Conservation (phyloP, 2,329 filamentous ascomycete genomes). For the Penicillium digitatum region DNA sequence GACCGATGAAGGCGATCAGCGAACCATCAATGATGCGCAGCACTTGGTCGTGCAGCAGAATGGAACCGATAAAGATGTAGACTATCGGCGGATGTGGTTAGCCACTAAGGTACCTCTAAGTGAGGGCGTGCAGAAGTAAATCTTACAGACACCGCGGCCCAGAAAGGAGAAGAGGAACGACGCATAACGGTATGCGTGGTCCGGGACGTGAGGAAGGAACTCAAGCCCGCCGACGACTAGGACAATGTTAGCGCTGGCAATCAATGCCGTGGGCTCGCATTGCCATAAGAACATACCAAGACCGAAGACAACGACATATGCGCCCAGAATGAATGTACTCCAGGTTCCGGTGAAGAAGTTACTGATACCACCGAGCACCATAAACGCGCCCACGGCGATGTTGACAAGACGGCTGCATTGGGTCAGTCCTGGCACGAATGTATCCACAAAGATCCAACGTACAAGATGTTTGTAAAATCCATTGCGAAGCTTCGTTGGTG, state of each 20-base stretch:
- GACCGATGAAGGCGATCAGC: conserved; percentile 71
- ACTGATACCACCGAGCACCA: conserved; percentile 72
- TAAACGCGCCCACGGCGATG: conserved; percentile 78
- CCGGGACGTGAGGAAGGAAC: conserved; percentile 78
- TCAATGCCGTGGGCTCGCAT: conserved; percentile 5
- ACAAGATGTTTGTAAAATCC: conserved; percentile 76
- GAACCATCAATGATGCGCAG: conserved; percentile 72
- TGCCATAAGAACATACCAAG: conserved; percentile 57
- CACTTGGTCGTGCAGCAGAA: conserved; percentile 66
- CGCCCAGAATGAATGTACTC: conserved; percentile 70
- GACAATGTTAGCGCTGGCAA: conserved; percentile 18
- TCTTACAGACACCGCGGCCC: conserved; percentile 89
- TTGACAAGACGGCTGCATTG: conserved; percentile 81
- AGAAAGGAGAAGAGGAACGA: conserved; percentile 98
- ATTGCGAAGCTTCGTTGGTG: conserved; percentile 49
- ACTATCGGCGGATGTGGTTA: conserved; percentile 52
- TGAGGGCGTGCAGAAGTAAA: background rate
- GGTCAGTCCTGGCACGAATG: conserved; percentile 12
- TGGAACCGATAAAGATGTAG: conserved; percentile 90
- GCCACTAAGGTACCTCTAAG: background rate
- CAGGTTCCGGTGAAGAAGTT: conserved; percentile 45
- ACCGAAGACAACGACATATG: conserved; percentile 89
- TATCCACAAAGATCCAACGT: conserved; percentile 4
- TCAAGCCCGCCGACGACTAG: conserved; percentile 70
- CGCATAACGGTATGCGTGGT: conserved; percentile 86